Conservation (phyloP, 495 filamentous ascomycete genomes). For the Xylaria venustula region DNA sequence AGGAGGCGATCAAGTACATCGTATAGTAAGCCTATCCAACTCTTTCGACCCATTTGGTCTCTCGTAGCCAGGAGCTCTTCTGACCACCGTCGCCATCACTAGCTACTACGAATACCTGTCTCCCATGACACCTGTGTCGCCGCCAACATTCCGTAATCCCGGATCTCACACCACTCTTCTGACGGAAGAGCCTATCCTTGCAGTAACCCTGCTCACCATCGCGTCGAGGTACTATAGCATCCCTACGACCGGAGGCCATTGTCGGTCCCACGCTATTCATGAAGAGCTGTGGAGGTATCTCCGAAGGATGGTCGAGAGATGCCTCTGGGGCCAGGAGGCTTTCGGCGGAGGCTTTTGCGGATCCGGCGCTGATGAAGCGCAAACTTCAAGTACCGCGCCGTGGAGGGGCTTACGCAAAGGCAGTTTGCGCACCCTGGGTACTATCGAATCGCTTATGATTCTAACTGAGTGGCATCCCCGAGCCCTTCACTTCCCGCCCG, state of each 20-base stretch:
- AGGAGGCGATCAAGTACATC: conserved; percentile 89
- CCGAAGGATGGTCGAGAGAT: conserved; percentile 87
- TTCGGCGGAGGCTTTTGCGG: conserved; percentile 86
- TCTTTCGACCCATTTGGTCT: background rate
- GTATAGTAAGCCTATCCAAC: conserved; percentile 64
- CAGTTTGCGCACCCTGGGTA: conserved; percentile 82
- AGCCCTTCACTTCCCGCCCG: conserved; percentile 91
- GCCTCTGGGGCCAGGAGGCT: conserved; percentile 94
- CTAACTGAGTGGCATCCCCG: conserved; percentile 97
- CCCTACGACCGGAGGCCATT: conserved; percentile 74
- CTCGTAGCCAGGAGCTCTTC: conserved; percentile 9
- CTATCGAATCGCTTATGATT: conserved; percentile 88
- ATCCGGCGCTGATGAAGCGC: conserved; percentile 64
- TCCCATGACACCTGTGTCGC: conserved; percentile 86
- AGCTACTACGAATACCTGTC: conserved; percentile 89
- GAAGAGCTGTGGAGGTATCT: conserved; percentile 95
- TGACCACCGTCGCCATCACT: conserved; percentile 5
- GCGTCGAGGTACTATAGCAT: conserved; percentile 81
- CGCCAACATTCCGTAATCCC: conserved; percentile 75
- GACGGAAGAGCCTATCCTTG: conserved; percentile 86
- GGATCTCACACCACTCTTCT: conserved; percentile 73
- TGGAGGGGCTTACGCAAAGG: conserved; percentile 65
- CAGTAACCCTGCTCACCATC: conserved; percentile 86
- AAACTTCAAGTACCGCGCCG: conserved; percentile 60
- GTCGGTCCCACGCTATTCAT: conserved; percentile 86